Evolutionary conservation across 2,329 filamentous ascomycete species (phyloP).

Genomic region (Magnaporthiopsis rhizophila): DNA sequence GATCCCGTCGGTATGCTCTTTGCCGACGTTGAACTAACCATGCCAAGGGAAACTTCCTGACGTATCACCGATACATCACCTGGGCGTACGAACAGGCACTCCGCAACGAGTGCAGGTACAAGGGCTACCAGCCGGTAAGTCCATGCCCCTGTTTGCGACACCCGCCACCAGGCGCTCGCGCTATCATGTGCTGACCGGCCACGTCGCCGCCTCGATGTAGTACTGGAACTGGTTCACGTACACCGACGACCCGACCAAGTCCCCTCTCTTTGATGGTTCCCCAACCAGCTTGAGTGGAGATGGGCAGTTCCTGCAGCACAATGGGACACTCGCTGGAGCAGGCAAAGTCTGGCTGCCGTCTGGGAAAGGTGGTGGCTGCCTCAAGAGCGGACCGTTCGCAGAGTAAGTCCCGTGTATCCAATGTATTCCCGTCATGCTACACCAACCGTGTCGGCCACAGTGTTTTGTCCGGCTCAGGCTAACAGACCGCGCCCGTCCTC

Average conservation of each 20-base stretch:
- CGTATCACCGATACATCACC: conserved; percentile 24
- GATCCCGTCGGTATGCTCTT: conserved; percentile 10
- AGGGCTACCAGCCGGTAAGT: conserved; percentile 19
- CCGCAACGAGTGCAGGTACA: conserved; percentile 26
- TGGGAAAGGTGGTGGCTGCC: conserved; percentile 17
- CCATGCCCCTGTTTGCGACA: conserved; percentile 7
- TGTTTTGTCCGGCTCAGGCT: not conserved
- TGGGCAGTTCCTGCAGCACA: conserved; percentile 26
- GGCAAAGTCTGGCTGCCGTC: conserved; percentile 22
- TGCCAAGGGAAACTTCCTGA: conserved; percentile 11
- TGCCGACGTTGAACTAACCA: not conserved
- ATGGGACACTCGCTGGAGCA: conserved; percentile 9
- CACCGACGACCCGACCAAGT: conserved; percentile 22
- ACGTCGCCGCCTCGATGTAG: conserved; percentile 13
- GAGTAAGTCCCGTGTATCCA: conserved; percentile 14
- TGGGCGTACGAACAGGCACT: conserved; percentile 24
- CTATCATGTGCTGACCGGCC: not conserved
- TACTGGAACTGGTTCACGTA: conserved; percentile 32
- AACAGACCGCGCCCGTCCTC: conserved; percentile 3
- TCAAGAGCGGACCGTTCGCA: conserved; percentile 20
- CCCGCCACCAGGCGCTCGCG: not conserved
- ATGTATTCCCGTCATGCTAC: not conserved
- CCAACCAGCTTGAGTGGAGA: conserved; percentile 32
- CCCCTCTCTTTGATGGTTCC: conserved; percentile 33
- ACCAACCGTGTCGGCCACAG: not conserved